Evolutionary conservation across 2,329 filamentous ascomycete species (phyloP).

Genomic region (Penicillium sp.): DNA sequence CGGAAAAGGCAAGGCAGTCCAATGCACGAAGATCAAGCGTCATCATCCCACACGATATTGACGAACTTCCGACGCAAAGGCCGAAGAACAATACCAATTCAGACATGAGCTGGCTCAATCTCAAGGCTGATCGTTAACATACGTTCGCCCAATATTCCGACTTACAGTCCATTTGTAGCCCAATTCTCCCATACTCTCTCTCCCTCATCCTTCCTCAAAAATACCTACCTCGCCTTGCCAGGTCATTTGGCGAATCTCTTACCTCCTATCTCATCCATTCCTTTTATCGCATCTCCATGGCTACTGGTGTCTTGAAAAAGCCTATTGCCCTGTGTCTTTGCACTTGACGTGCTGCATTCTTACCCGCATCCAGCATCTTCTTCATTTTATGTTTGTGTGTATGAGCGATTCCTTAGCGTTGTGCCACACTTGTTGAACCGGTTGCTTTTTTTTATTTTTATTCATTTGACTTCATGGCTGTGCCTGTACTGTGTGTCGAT

Average conservation of each 20-base stretch:
- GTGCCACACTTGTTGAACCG: slow-evolving; percentile 6
- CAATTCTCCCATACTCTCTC: background rate
- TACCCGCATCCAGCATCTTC: background rate
- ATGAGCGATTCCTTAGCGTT: slow-evolving; percentile 25
- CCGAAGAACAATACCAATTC: slow-evolving; percentile 33
- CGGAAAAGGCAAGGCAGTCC: slow-evolving; percentile 19
- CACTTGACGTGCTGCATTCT: slow-evolving; percentile 12
- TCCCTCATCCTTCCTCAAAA: background rate
- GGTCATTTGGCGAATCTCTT: background rate
- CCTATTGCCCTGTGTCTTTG: slow-evolving; percentile 6
- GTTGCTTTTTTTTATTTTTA: background rate
- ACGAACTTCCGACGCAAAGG: slow-evolving; percentile 23
- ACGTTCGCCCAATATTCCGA: background rate
- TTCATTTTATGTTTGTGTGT: slow-evolving; percentile 7
- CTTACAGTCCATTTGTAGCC: background rate
- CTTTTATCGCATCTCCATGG: slow-evolving; percentile 17
- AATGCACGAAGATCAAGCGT: slow-evolving; percentile 35
- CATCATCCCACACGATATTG: slow-evolving; percentile 33
- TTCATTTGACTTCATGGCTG: background rate
- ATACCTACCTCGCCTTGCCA: background rate
- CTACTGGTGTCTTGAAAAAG: slow-evolving; percentile 17
- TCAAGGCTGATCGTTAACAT: slow-evolving; percentile 32
- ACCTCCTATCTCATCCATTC: background rate
- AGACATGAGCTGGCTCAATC: slow-evolving; percentile 48
- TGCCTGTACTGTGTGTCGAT: background rate